Conservation (phyloP, 2,329 filamentous ascomycete genomes). For the Septoria petroselini region DNA sequence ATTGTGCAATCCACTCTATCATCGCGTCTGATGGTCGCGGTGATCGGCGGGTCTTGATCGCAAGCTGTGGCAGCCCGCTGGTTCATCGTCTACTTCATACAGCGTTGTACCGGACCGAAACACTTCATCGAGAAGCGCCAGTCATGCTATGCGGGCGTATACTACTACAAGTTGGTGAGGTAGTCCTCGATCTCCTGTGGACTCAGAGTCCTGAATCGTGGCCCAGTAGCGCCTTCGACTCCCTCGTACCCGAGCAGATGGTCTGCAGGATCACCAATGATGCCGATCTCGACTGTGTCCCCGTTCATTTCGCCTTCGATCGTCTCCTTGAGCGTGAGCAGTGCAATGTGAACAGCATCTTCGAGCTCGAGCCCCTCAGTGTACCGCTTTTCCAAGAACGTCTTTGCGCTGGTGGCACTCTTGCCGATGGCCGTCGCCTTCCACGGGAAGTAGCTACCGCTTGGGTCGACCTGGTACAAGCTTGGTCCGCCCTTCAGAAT, state of each 20-base stretch:
- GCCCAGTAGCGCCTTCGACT: constrained; percentile 77
- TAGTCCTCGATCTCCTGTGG: constrained; percentile 99
- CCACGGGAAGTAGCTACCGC: constrained; percentile 98
- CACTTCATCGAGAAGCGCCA: neutral
- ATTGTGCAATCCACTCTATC: no score
- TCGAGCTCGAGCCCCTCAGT: constrained; percentile 95
- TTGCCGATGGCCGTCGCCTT: constrained; percentile 99
- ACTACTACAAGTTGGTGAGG: constrained; percentile 86
- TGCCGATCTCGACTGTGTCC: constrained; percentile 94
- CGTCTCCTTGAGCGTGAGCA: constrained; percentile 96
- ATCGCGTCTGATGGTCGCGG: no score
- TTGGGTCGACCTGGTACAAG: constrained; percentile 98
- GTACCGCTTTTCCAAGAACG: constrained; percentile 98
- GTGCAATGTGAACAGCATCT: constrained; percentile 96
- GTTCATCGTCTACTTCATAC: constrained; percentile 16
- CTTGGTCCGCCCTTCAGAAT: constrained; percentile 95
- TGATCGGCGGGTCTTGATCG: neutral
- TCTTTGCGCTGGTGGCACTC: constrained; percentile 97
- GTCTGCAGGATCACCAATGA: constrained; percentile 90
- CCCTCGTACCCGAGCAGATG: constrained; percentile 89
- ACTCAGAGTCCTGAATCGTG: constrained; percentile 88
- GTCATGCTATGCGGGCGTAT: constrained; percentile 21
- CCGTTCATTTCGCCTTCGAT: constrained; percentile 99
- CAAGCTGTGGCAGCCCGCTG: neutral
- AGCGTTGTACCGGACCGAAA: constrained; percentile 5